Base-by-base conservation (phyloP, 345 rosid genomes). In the Gossypium bickii region DNA sequence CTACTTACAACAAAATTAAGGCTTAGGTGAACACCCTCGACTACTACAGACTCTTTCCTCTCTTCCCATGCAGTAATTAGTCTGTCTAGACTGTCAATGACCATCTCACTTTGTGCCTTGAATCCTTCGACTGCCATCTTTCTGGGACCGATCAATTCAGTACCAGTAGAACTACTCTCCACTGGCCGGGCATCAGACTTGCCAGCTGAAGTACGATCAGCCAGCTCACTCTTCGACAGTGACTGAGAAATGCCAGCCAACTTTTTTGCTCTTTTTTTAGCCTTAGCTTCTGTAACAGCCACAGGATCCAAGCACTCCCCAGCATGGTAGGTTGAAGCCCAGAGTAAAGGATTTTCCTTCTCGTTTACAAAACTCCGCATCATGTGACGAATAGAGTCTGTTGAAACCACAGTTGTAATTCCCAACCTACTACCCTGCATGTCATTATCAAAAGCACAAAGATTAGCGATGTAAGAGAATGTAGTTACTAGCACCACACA, bases 21-120 rank as follows among this genome's bases (percentile, higher is more conserved):
- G 81, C 99, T 96, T 61, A 96, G 76, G 80, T 96, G 99, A 74
- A 96, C 99, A 77, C 99, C 99, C 87, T 96, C 99, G 41, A 96
- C 97, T 53, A 96, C 87, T 5, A 93, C 99, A 7, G 99, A 96
- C 79, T 96, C 98, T 82, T 93, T 96, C 80, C 93, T 81, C 73
- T 90, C 97, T 83, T 96, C 99, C 99, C 99, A 96, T 2, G 92
- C 86, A 71, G 99, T 93, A 71, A 96, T 92, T 65, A 93, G 89
- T 66, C 99, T 87, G 80, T 96, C 97, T 13, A 96, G 98, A 84
- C 97, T 96, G 71, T 96, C 99, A 43, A 96, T 96, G 15, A 96
- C 99, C 98, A 96, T 96, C 81, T 96, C 99, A 76, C 99, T 96
- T 74, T 96, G 99, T 25, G 99, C 99, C 82, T 96, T 96, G 52